Evolutionary conservation across 257 asterid species (phyloP), one percentile per base, ranked within the genome.

Genomic region (Solanum peruvianum): DNA sequence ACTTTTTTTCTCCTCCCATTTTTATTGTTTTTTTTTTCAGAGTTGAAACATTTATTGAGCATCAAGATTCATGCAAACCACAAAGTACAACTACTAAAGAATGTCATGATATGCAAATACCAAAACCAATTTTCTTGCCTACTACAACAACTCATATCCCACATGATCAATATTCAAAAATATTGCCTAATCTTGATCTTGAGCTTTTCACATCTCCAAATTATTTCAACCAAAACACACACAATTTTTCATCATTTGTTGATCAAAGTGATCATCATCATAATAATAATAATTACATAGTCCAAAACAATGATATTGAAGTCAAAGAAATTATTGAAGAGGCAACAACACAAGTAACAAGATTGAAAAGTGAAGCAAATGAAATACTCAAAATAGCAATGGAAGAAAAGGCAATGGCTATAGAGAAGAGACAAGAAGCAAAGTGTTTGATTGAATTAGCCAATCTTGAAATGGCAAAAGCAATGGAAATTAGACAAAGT

Each of bases 41-140:
- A 70, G 92, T 91, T 66, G 93, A 91, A 69, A 86, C 92, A 29
- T 91, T 91, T 44, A 91, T 91, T 85, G 93, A 91, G 82, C 91
- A 91, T 85, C 93, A 91, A 89, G 93, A 91, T 87, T 42, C 93
- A 89, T 91, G 93, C 93, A 91, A 88, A 71, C 66, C 81, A 27
- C 86, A 86, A 58, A 66, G 78, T 78, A 71, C 41, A 45, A 45
- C 64, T 27, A 27, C 25, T 29, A 85, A 70, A 70, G 87, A 70
- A 45, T 42, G 87, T 3, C 35, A 33, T 39, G 78, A 58, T 86
- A 33, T 82, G 13, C 80, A 87, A 11, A 37, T 39, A 16, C 77
- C 87, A 33, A 31, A 45, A n/a, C 75, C 66, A 73, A 5, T 73
- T 37, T 37, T 73, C 81, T 37, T 73, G 81, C 52, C 81, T 20